phyloP scores from a whole-genome alignment of 192 early-diverging fungal genomes.

The Glomus cerebriforme region DNA sequence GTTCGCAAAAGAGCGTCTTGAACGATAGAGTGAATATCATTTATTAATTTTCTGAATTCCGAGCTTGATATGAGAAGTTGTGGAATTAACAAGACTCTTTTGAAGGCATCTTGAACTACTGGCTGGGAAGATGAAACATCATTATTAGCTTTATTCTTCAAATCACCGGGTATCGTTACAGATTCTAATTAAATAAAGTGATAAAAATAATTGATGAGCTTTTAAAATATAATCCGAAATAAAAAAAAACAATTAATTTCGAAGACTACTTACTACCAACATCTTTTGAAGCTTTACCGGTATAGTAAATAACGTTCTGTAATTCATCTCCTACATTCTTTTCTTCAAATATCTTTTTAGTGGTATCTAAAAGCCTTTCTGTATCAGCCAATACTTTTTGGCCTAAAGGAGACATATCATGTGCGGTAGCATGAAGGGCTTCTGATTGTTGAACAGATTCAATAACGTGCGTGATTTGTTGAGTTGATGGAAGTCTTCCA shows the following conservation, averaged over 20 bases:
- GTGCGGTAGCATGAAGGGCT: slow-evolving; percentile 32
- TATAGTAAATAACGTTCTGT: slow-evolving; percentile 44
- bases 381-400: slow-evolving; percentile 47
- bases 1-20: slow-evolving; percentile 34
- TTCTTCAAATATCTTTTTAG: slow-evolving; percentile 43
- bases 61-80: slow-evolving; percentile 46
- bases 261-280: not conserved
- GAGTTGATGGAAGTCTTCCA: slow-evolving; percentile 50
- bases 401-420: slow-evolving; percentile 47
- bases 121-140: slow-evolving; percentile 34
- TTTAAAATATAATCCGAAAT: not conserved
- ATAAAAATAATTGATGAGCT: slow-evolving; percentile 6
- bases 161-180: slow-evolving; percentile 4
- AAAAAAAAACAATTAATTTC: not conserved
- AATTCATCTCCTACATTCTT: slow-evolving; percentile 51
- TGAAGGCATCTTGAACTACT: slow-evolving; percentile 28
- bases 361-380: slow-evolving; percentile 42
- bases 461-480: slow-evolving; percentile 40
- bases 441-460: slow-evolving; percentile 41
- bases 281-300: slow-evolving; percentile 31
- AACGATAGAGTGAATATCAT: slow-evolving; percentile 43
- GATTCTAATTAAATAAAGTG: not conserved
- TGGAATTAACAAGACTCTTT: not conserved
- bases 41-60: slow-evolving; percentile 50
- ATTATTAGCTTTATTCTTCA: slow-evolving; percentile 14